Percentiles rank a stretch among this genome's conserved stretches.
Evolutionary conservation across 257 asterid genomes (phyloP).

Genomic region (Ligustrum vulgare): DNA sequence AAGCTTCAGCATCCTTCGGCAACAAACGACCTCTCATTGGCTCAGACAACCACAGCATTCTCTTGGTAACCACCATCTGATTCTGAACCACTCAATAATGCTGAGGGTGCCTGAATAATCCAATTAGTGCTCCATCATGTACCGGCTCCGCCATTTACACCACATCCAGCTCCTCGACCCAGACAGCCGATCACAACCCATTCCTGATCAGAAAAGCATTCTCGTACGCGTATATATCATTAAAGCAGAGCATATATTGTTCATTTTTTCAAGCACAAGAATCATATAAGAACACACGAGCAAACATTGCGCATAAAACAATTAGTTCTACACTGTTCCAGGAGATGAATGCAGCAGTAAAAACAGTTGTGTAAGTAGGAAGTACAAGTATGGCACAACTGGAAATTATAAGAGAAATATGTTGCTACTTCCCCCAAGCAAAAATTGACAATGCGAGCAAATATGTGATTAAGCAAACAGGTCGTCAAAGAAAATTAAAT

Average conservation of each 20-base stretch:
- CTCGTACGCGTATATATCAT: neutral
- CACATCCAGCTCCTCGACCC: too few species aligned
- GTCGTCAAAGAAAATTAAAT: conserved; percentile 16
- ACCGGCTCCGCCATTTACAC: too few species aligned
- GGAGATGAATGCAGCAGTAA: conserved; percentile 15
- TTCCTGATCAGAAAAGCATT: too few species aligned
- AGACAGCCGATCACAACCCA: too few species aligned
- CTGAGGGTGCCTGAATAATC: too few species aligned
- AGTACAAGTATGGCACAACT: conserved; percentile 19
- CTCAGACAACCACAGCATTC: too few species aligned
- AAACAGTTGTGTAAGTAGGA: neutral
- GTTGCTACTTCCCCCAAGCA: conserved; percentile 15
- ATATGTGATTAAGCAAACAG: conserved; percentile 12
- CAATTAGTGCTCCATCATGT: too few species aligned
- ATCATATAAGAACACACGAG: neutral
- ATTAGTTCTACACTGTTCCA: conserved; percentile 3
- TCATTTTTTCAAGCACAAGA: neutral
- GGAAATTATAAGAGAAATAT: conserved; percentile 15
- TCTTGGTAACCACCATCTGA: too few species aligned
- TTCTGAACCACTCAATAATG: too few species aligned
- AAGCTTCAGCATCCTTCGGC: too few species aligned
- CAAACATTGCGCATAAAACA: neutral
- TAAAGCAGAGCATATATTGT: neutral
- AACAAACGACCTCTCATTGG: too few species aligned
- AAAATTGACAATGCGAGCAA: neutral